Evolutionary conservation across 106 monocot species (phyloP).

Genomic region (Dactylorhiza incarnata): DNA sequence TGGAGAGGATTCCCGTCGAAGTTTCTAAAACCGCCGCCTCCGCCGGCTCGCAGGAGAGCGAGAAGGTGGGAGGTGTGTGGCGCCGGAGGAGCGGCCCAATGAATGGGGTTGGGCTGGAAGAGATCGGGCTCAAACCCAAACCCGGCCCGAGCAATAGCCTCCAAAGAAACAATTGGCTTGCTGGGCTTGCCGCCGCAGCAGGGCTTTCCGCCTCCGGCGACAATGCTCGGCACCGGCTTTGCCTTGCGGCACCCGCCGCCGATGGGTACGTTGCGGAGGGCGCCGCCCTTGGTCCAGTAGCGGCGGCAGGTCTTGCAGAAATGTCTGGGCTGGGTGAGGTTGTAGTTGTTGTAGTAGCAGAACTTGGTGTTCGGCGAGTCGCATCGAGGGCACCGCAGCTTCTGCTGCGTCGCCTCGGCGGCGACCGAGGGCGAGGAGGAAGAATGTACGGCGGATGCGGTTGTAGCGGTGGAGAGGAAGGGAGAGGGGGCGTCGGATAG

Average conservation of each 20-base stretch:
- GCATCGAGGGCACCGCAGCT: conserved; percentile 42
- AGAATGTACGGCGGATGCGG: neutral
- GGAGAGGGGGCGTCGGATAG: neutral
- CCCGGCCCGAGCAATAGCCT: conserved; percentile 6
- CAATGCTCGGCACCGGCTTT: conserved; percentile 8
- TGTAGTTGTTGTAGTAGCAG: conserved; percentile 65
- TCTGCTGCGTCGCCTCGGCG: conserved; percentile 15
- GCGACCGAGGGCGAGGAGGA: conserved; percentile 9
- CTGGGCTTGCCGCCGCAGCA: conserved; percentile 6
- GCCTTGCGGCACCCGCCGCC: conserved; percentile 47
- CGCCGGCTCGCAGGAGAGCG: conserved; percentile 17
- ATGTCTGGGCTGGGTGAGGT: conserved; percentile 53
- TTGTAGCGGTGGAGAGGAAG: neutral
- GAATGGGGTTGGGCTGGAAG: neutral
- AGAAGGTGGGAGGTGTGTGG: conserved; percentile 25
- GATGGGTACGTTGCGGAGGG: conserved; percentile 50
- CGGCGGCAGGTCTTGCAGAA: conserved; percentile 59
- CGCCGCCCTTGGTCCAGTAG: conserved; percentile 57
- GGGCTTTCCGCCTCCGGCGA: neutral
- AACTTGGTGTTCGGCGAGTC: conserved; percentile 56
- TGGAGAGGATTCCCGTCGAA: neutral
- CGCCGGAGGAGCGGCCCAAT: neutral
- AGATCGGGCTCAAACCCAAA: neutral
- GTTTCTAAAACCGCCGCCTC: conserved; percentile 8
- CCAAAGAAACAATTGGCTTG: neutral